These are phyloP conservation scores for Leccinum colubrinum DNA, from an alignment of 1,284 basidiomycete species.

Conservation along the genomic window DNA sequence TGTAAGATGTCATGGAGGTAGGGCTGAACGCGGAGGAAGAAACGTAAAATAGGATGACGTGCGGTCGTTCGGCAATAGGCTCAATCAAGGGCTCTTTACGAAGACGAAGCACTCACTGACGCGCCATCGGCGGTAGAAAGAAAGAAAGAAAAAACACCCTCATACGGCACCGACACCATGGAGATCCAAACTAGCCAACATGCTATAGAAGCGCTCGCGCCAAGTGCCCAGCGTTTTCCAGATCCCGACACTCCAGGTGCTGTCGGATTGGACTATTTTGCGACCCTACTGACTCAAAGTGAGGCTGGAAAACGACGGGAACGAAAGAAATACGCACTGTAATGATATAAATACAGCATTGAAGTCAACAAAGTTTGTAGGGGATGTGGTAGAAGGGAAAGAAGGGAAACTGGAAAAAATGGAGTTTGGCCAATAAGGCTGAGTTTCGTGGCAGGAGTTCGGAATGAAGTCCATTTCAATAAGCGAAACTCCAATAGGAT, in stretches of 20 bases:
- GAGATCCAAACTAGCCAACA: slow-evolving; percentile 76
- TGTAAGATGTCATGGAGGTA: slow-evolving; percentile 73
- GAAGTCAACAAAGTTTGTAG: slow-evolving; percentile 81
- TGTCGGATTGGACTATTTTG: slow-evolving; percentile 65
- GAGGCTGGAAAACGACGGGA: slow-evolving; percentile 11
- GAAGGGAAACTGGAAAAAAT: slow-evolving; percentile 54
- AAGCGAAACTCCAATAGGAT: no score
- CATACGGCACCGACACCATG: slow-evolving; percentile 53
- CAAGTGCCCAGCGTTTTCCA: slow-evolving; percentile 74
- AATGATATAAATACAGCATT: slow-evolving; percentile 75
- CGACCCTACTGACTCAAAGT: slow-evolving; percentile 45
- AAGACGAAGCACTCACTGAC: slow-evolving; percentile 59
- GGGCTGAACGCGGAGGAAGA: slow-evolving; percentile 74
- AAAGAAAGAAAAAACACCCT: slow-evolving; percentile 41
- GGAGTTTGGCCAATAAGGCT: no score
- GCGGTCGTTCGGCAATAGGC: slow-evolving; percentile 62
- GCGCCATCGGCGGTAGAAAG: slow-evolving; percentile 79
- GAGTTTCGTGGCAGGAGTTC: no score
- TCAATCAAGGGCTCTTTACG: slow-evolving; percentile 1
- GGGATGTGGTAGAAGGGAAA: slow-evolving; percentile 69
- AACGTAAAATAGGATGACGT: slow-evolving; percentile 78
- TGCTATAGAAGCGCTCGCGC: slow-evolving; percentile 72
- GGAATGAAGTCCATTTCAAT: no score
- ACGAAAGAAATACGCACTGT: slow-evolving; percentile 52
- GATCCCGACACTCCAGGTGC: slow-evolving; percentile 65